phyloP scores from a whole-genome alignment of 2,329 filamentous ascomycete species.

The Emergomyces pasteurianus region DNA sequence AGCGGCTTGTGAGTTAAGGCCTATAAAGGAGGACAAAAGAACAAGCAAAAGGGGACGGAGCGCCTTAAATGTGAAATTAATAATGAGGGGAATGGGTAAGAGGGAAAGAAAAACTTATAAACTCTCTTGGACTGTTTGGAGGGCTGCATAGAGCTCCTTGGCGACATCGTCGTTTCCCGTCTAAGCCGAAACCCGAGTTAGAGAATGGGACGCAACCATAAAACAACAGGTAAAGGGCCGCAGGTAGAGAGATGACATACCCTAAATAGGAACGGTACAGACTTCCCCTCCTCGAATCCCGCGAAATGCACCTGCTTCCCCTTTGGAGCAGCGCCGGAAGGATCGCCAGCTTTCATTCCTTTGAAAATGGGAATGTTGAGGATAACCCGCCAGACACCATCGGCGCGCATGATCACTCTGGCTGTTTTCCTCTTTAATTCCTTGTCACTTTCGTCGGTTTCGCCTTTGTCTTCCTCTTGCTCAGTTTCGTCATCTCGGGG shows the following conservation, averaged over 20 bases:
- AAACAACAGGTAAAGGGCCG: constrained; percentile 34
- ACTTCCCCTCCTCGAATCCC: constrained; percentile 42
- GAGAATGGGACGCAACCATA: constrained; percentile 6
- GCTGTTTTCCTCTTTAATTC: constrained; percentile 36
- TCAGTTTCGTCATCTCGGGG: constrained; percentile 28
- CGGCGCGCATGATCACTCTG: constrained; percentile 80
- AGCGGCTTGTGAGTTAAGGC: too few relatives aligned
- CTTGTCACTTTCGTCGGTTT: constrained; percentile 3
- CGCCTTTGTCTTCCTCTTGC: constrained; percentile 26
- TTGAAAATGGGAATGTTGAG: constrained; percentile 74
- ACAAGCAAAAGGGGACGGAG: not conserved
- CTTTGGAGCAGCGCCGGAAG: constrained; percentile 49
- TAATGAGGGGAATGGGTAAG: not conserved
- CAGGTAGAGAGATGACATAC: constrained; percentile 32
- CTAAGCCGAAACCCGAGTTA: constrained; percentile 13
- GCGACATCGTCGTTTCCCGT: constrained; percentile 34
- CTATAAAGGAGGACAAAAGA: not conserved
- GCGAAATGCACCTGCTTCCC: constrained; percentile 59
- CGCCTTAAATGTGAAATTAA: not conserved
- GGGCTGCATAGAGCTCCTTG: constrained; percentile 35
- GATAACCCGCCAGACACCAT: constrained; percentile 75
- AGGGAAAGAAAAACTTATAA: constrained; percentile 17
- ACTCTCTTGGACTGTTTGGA: constrained; percentile 28
- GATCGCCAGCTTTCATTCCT: constrained; percentile 64
- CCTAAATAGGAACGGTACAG: constrained; percentile 44